Evolutionary conservation across 768 basidiomycete species (phyloP), one percentile per base, ranked within the genome.

Genomic region (Pulveroboletus sp.): DNA sequence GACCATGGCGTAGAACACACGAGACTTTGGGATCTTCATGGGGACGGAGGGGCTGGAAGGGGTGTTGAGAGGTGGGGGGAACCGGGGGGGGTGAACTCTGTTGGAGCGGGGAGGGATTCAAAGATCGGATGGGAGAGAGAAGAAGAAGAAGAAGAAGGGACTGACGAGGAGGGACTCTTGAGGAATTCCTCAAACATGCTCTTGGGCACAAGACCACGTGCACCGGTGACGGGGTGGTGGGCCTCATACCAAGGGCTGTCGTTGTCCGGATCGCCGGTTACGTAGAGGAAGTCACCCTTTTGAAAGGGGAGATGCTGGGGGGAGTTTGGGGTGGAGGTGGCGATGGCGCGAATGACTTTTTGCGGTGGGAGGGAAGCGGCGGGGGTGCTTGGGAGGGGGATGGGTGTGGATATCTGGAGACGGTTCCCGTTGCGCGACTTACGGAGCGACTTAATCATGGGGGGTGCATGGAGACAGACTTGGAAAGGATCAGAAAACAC

Each of bases 261-360:
- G 37, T 71, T 60, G 43, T 81, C 77, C 15, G 79, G 71, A 60
- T 96, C 93, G 50, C 80, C 81, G 32, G 91, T 76, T 43, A 98
- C 95, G 70, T 98, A 89, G 76, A 97, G 98, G 72, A 98, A 96
- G 72, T 99, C 96, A 55, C 96, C 96, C 71, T 89, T 88, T 57
- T 80, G 75, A 68, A 97, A 98, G 28, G 89, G 80, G 38, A 99
- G 82, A 58, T 97, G 85, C 64, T 90, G 84, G 2, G 93, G 91
- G 0, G 82, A 78, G 50, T 78, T 75, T 3, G 90, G 80, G 41
- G 77, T 71, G 71, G 91, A 83, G 2, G 75, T 60, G 9, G 77
- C 69, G 55, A 87, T 72, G 4, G 95, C 94, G 50, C 89, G 87
- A 58, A 99, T 95, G 66, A 97, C 94, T 67, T 93, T 95, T 71